Evolutionary conservation across 208 protist genomes (phyloP).

Genomic region (Leishmania lainsoni): DNA sequence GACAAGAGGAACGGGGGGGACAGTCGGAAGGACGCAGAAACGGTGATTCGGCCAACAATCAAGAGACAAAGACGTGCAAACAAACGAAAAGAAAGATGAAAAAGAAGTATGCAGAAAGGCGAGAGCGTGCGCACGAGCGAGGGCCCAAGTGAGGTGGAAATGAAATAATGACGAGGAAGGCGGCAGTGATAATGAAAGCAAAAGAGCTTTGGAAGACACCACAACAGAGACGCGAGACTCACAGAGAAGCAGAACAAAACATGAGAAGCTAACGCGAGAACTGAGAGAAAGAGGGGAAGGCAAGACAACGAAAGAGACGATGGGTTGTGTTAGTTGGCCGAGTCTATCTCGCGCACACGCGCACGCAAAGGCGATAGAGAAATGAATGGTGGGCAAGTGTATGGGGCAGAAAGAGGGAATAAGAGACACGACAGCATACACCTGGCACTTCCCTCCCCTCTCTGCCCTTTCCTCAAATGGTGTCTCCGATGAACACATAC

Average conservation of each 20-base stretch:
- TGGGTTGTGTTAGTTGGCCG: not conserved
- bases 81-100: conserved; percentile 4
- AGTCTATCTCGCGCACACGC: not conserved
- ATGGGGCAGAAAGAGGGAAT: not conserved
- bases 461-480: not conserved
- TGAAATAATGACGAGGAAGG: not conserved
- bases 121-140: not conserved
- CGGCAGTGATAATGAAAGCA: not conserved
- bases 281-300: not conserved
- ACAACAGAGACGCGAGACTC: not conserved
- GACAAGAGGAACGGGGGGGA: conserved; percentile 6
- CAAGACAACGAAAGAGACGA: not conserved
- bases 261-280: not conserved
- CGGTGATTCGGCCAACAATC: conserved; percentile 9
- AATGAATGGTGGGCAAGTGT: not conserved
- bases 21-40: conserved; percentile 1
- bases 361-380: not conserved
- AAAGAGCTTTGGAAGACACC: not conserved
- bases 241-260: not conserved
- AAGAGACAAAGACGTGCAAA: not conserved
- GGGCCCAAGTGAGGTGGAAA: too few relatives aligned
- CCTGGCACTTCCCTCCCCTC: not conserved
- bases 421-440: not conserved
- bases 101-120: conserved; percentile 4
- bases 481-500: not conserved